Conservation (phyloP, 1,139 yeast genomes). For the Lodderomyces orthopsilosis region DNA sequence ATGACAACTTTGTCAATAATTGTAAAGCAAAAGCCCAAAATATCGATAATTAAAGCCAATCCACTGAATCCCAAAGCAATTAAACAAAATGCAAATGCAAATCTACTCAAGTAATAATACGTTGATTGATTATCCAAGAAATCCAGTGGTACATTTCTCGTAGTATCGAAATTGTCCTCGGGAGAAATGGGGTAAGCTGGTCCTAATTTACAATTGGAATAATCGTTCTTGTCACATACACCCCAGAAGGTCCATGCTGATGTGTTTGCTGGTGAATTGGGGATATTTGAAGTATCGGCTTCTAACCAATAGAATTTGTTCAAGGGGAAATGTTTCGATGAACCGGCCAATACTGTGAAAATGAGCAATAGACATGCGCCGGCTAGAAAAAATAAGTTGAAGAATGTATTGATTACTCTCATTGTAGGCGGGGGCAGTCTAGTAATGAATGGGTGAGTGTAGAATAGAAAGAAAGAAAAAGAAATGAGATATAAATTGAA, state of each 20-base stretch:
- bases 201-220: conserved; percentile 44
- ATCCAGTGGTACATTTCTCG: conserved; percentile 47
- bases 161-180: conserved; percentile 60
- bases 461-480: conserved; percentile 1
- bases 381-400: conserved; percentile 43
- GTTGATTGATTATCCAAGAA: conserved; percentile 57
- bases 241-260: conserved; percentile 88
- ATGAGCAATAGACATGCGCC: conserved; percentile 58
- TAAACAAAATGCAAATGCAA: conserved; percentile 64
- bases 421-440: conserved; percentile 16
- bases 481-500: too few relatives aligned
- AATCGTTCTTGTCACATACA: conserved; percentile 48
- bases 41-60: conserved; percentile 38
- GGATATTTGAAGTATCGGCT: conserved; percentile 61
- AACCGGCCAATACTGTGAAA: conserved; percentile 65
- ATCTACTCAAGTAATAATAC: conserved; percentile 67
- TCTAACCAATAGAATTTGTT: conserved; percentile 67
- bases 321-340: conserved; percentile 58
- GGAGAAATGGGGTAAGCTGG: conserved; percentile 73
- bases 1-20: conserved; percentile 54
- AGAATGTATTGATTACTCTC: conserved; percentile 33
- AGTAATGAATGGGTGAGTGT: not conserved
- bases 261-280: conserved; percentile 46
- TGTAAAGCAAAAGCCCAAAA: conserved; percentile 44
- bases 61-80: conserved; percentile 56